Evolutionary conservation across 257 asterid species (phyloP).

Genomic region (Solanum pimpinellifolium): DNA sequence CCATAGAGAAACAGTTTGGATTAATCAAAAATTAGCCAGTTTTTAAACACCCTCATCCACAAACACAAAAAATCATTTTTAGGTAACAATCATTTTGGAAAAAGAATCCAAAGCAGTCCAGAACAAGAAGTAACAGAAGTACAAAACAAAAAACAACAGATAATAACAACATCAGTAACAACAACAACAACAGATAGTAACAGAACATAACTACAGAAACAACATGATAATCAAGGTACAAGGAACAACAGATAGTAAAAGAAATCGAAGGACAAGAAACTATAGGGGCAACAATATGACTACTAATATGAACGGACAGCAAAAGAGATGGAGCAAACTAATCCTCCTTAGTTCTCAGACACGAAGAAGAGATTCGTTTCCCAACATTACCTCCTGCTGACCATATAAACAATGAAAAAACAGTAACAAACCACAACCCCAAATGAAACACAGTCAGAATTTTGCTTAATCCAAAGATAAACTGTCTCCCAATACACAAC

Average conservation of each 20-base stretch:
- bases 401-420: not conserved
- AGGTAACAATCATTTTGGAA: not conserved
- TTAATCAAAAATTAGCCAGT: not conserved
- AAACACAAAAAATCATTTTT: not conserved
- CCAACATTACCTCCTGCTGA: not conserved
- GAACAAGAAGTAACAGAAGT: not conserved
- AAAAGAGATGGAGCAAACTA: not conserved
- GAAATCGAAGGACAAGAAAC: not conserved
- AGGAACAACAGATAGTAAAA: not conserved
- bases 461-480: not conserved
- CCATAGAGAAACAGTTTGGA: not conserved
- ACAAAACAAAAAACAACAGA: not conserved
- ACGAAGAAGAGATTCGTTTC: not conserved
- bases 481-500: not conserved
- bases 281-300: not conserved
- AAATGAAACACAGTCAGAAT: not conserved
- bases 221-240: not conserved
- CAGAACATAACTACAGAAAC: not conserved
- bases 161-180: not conserved
- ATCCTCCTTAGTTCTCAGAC: not conserved
- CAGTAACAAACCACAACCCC: not conserved
- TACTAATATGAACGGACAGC: not conserved
- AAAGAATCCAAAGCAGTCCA: not conserved
- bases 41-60: not conserved
- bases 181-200: not conserved